These are phyloP conservation scores for Rauvolfia tetraphylla DNA, from an alignment of 257 asterid species.

Conservation along the genomic window DNA sequence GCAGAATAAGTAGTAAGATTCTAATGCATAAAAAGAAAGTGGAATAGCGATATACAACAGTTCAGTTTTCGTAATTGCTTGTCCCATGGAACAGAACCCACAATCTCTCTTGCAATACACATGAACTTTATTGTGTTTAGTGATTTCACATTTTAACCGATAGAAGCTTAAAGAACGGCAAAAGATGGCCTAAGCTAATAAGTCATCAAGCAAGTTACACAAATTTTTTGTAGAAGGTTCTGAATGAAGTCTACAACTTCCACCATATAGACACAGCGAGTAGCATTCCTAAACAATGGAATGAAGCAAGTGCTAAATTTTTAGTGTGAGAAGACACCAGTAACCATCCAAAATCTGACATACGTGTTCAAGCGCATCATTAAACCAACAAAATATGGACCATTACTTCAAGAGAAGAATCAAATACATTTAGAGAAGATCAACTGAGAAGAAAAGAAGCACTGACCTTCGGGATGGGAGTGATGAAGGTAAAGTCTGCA, in stretches of 20 bases:
- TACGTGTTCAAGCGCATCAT: too few relatives aligned
- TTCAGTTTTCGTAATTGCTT: neutral
- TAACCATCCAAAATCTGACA: neutral
- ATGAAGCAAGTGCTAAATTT: neutral
- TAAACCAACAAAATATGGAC: neutral
- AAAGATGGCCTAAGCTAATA: neutral
- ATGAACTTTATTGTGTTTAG: neutral
- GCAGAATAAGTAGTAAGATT: neutral
- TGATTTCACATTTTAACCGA: neutral
- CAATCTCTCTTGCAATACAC: neutral
- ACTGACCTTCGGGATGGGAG: conserved; percentile 78
- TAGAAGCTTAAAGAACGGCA: neutral
- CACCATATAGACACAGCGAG: neutral
- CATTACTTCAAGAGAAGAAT: neutral
- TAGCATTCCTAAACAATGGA: neutral
- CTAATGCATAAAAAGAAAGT: neutral
- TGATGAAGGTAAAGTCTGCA: conserved; percentile 61
- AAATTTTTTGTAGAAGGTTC: neutral
- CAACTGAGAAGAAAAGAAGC: conserved; percentile 17
- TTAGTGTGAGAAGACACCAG: neutral
- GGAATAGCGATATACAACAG: neutral
- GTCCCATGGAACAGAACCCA: neutral
- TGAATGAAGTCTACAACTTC: neutral
- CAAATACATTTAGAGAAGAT: conserved; percentile 4
- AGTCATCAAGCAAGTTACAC: neutral